Evolutionary conservation across 768 basidiomycete species (phyloP).

Genomic region (Candolleomyces aberdarensis): DNA sequence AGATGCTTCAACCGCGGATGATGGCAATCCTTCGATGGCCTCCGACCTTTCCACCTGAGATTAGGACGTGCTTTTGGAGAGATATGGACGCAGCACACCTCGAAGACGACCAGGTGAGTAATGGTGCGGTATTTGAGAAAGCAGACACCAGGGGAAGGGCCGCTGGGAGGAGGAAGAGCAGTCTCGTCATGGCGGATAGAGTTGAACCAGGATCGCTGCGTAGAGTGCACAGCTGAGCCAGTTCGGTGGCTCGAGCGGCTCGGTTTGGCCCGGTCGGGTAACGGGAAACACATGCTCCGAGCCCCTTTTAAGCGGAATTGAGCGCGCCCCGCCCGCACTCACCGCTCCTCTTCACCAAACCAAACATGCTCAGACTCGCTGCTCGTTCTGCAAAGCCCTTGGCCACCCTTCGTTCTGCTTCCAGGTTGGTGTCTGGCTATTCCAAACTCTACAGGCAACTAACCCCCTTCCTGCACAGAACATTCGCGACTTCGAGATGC

Average conservation of each 20-base stretch:
- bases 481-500: conserved; percentile 36
- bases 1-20: conserved; percentile 25
- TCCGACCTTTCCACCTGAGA: conserved; percentile 38
- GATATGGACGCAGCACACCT: conserved; percentile 34
- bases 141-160: conserved; percentile 49
- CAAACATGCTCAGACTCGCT: conserved; percentile 24
- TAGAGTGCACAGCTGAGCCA: background rate
- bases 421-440: conserved; percentile 1
- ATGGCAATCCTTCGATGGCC: conserved; percentile 41
- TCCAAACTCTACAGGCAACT: background rate
- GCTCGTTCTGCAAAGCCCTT: conserved; percentile 19
- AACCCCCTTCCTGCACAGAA: conserved; percentile 17
- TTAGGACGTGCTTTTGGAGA: background rate
- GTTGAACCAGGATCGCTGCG: conserved; percentile 4
- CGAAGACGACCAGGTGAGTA: conserved; percentile 71
- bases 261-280: background rate
- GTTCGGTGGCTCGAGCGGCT: conserved; percentile 3
- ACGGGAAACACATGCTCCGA: conserved; percentile 19
- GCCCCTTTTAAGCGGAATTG: background rate
- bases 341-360: conserved; percentile 1
- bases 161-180: conserved; percentile 40
- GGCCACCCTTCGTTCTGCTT: conserved; percentile 8
- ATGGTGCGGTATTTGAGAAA: conserved; percentile 59
- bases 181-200: conserved; percentile 37
- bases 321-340: background rate